Base-by-base conservation (phyloP, 2,329 filamentous ascomycete species). In the Penicillium polonicum region DNA sequence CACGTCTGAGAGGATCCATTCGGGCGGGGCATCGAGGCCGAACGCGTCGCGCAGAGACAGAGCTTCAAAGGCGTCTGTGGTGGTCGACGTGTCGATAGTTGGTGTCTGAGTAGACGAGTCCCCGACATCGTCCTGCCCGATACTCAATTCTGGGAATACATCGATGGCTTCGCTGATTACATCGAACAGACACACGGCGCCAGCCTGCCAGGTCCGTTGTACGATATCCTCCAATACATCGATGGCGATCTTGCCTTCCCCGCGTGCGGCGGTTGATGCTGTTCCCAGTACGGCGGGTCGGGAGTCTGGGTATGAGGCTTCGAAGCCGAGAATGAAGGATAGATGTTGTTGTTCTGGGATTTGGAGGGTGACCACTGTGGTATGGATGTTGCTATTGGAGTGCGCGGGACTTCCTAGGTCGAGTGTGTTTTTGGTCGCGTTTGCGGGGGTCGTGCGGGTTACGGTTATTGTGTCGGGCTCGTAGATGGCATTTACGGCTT, bases 101-200 rank as follows among this genome's bases (percentile, higher is more conserved):
- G 55, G 43, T 2, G 53, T 64, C 52, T 52, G 48, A 4, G 53
- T 63, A 52, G 53, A 6, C 59, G 57, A 17, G 57, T 53, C 17
- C 39, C 60, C 25, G 54, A 62, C 8, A 60, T 67, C 19, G 57
- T 60, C 50, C 15, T 66, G 66, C 7, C 71, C 68, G 73, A 72
- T 78, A 55, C 78, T 81, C 63, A 89, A 78, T 68, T 90, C 88
- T 68, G 77, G 74, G 6, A 83, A 72, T 3, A 74, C 69, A 59
- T 80, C 79, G 33, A 73, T 73, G 0, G 77, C 78, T 64, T 84
- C 84, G 64, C 96, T 92, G 38, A 97, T 82, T n/a, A 95, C 83
- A 71, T 97, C 93, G 68, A 92, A 99, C 3, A 99, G 78, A 68
- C 92, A 97, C 23, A 96, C 91, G 52, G 85, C 83, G 0, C 91